Base-by-base conservation (phyloP, 1,139 yeast genomes). In the Scheffersomyces lignicola region DNA sequence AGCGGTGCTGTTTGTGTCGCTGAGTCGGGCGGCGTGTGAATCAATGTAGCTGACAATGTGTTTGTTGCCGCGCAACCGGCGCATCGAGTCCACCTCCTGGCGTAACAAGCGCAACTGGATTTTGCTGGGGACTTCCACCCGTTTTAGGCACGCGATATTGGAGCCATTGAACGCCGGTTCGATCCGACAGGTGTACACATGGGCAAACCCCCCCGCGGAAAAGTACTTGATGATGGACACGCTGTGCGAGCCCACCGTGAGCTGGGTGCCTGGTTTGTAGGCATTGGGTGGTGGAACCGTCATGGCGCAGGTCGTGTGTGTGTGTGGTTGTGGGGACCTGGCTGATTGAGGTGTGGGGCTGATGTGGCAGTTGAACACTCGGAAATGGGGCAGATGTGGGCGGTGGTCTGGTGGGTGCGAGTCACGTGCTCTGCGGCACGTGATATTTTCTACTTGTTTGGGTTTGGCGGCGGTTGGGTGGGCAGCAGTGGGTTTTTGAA, bases 31-130 rank as follows among this genome's bases (percentile, higher is more conserved):
- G 4, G 98, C 98, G 63, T 92, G 96, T 3, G 96, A 87, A 60
- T 94, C 98, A 43, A 85, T 86, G 55, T 92, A 94, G 17, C 84
- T 78, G 9, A 94, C 97, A 44, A 92, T 81, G 51, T 85, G 82
- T 17, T 78, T 76, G 45, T 84, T 78, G 2, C 94, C 95, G 37
- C 81, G 68, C 36, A 92, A 68, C 32, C 94, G 72, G 56, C 89
- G 69, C 95, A 85, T 85, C 9, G 88, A 87, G 47, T 83, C 92
- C 5, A 85, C 94, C 54, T 85, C 95, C 41, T 83, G 86, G 36
- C 94, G 62, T 43, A 85, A 65, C 33, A 78, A 76, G 43, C 78
- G 76, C 51, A 85, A 65, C 21, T 84, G 83, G 56, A 73, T 70
- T 51, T 84, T 85, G 53, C 78, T 82, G 13, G 89, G 88, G 4